Base-by-base conservation (phyloP, 306 rosid species). In the Prunus kanzakura region DNA sequence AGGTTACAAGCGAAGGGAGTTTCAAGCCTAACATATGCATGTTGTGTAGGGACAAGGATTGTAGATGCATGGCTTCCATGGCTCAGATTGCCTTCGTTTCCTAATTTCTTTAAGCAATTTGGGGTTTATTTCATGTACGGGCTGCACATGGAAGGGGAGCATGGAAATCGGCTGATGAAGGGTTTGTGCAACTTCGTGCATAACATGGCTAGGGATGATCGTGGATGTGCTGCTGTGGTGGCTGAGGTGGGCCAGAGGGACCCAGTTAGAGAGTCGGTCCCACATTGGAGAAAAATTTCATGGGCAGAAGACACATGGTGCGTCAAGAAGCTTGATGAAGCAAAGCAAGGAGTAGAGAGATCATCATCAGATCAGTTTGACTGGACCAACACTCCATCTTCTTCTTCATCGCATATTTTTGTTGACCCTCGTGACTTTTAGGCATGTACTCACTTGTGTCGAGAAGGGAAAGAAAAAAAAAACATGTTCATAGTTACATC, bases 221-320 rank as follows among this genome's bases (percentile, higher is more conserved):
- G 43, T 32, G 96, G 84, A 20, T 92, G 97, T 79, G 96, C 91
- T 86, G 96, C 90, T 14, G 81, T 95, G 68, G 97, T 90, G 46
- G 84, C 97, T 41, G 97, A 95, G 83, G 79, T 95, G 76, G 86
- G 92, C 76, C 92, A 81, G 69, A 74, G 90, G 83, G 97, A 92
- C 87, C 98, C 96, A 12, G 91, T 90, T 50, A 82, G 87, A 74
- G 87, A 67, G 18, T 91, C 80, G 4, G 86, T 95, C 57, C 98
- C 97, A 62, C 98, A 90, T 81, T 95, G 97, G 98, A 87, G 64
- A 30, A 90, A 87, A 35, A 72, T 95, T 67, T 95, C 98, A 0
- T 87, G 91, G 93, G 89, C 69, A 1, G 97, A 94, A 64, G 98
- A 92, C 74, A 64, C 88, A 73, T 92, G 98, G 98, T 95, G 96